Evolutionary conservation across 306 rosid species (phyloP).

Genomic region (Medicago lupulina): DNA sequence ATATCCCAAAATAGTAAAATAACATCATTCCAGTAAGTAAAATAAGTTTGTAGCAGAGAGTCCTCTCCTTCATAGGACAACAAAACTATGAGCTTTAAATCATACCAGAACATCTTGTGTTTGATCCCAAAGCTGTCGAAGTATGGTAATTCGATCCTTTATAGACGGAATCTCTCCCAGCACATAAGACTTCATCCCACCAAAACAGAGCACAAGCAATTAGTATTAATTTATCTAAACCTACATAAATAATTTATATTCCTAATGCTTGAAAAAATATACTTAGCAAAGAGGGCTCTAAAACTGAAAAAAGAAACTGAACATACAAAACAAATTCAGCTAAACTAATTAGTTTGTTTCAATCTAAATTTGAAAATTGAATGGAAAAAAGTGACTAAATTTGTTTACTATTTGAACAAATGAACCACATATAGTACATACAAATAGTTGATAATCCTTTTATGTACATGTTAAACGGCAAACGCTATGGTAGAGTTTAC

Average conservation of each 20-base stretch:
- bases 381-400: not conserved
- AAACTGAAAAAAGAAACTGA: slow-evolving; percentile 23
- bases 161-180: slow-evolving; percentile 93
- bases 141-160: slow-evolving; percentile 82
- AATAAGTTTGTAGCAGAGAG: slow-evolving; percentile 17
- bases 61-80: slow-evolving; percentile 3
- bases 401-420: not conserved
- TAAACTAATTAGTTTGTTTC: slow-evolving; percentile 1
- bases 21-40: slow-evolving; percentile 6
- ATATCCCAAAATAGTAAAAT: slow-evolving; percentile 1
- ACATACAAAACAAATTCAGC: slow-evolving; percentile 1
- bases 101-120: slow-evolving; percentile 87
- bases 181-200: slow-evolving; percentile 82
- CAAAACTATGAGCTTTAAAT: slow-evolving; percentile 35
- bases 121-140: slow-evolving; percentile 96
- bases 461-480: not conserved
- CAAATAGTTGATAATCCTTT: slow-evolving; percentile 1
- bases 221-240: slow-evolving; percentile 39
- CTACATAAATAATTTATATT: slow-evolving; percentile 8
- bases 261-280: slow-evolving; percentile 20
- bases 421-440: not conserved
- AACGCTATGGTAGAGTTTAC: not conserved
- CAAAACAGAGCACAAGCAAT: slow-evolving; percentile 43
- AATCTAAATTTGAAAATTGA: not conserved
- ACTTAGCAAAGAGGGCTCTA: slow-evolving; percentile 3